Evolutionary conservation across 257 asterid species (phyloP), one percentile per base, ranked within the genome.

Genomic region (Jaltomata sinuosa): DNA sequence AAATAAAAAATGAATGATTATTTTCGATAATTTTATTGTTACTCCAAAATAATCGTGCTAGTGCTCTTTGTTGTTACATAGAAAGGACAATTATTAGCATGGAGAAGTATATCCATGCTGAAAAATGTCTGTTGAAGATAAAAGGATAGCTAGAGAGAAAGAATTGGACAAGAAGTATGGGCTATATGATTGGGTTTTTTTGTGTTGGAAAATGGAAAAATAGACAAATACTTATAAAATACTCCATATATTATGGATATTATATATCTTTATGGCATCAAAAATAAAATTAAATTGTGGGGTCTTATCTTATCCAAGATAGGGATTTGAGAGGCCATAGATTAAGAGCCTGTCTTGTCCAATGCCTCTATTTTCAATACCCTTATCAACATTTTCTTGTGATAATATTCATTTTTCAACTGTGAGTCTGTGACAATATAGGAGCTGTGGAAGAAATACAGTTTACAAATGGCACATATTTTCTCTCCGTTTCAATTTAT

Each of bases 281-380:
- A 81, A 38, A 7, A 61, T 84, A 77, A n/a, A n/a, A n/a, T n/a
- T n/a, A n/a, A n/a, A n/a, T 83, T 32, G 85, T 82, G 91, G 91
- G 92, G 86, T 45, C 87, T 89, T 90, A 92, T 92, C 95, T 91
- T 91, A 91, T 91, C 97, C 83, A 25, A 47, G 40, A 18, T 15
- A 52, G 8, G 34, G 25, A 87, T 77, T 89, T 87, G 87, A 91
- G 91, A 90, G 93, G 96, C 62, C 87, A 85, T 85, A 83, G 89
- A 85, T 7, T 12, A 45, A 87, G 89, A 67, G 85, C 78, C 81
- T 64, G 92, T 89, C 89, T 21, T 86, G 50, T 90, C 91, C 92
- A 87, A 88, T 49, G 22, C 40, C 47, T 77, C 89, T 61, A 14
- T 15, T 85, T 57, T 83, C 34, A 84, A 38, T 85, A 80, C 85